These are phyloP conservation scores for Krasilnikovozyma curviuscula DNA, from an alignment of 768 basidiomycete genomes.

Conservation along the genomic window DNA sequence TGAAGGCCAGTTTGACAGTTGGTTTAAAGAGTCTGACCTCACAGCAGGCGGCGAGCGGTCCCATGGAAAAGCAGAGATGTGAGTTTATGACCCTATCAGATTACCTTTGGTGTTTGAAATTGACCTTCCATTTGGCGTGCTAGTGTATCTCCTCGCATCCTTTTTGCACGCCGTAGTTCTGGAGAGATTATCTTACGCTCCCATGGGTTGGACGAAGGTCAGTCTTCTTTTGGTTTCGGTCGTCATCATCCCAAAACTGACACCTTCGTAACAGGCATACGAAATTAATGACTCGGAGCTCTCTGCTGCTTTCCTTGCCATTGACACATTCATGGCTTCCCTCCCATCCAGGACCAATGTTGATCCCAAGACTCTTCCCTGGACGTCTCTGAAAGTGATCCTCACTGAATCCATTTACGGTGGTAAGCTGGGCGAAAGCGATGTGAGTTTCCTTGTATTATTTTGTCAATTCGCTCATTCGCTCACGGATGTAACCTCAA, in stretches of 20 bases:
- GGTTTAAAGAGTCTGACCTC: constrained; percentile 47
- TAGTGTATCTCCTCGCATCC: constrained; percentile 60
- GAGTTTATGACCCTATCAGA: constrained; percentile 38
- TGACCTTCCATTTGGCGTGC: not conserved
- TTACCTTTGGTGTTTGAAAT: not conserved
- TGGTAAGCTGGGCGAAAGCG: constrained; percentile 7
- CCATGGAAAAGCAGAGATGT: constrained; percentile 74
- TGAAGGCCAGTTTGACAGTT: constrained; percentile 92
- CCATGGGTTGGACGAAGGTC: constrained; percentile 79
- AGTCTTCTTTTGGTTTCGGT: not conserved
- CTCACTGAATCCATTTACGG: constrained; percentile 86
- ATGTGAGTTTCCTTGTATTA: not conserved
- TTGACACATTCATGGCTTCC: constrained; percentile 91
- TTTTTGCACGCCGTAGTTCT: constrained; percentile 88
- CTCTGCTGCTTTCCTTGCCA: constrained; percentile 73
- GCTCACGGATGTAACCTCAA: constrained; percentile 39
- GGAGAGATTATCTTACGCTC: constrained; percentile 87
- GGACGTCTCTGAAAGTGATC: constrained; percentile 81
- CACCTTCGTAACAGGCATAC: constrained; percentile 34
- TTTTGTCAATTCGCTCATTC: constrained; percentile 18
- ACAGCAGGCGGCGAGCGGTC: constrained; percentile 54
- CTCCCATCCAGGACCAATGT: constrained; percentile 78
- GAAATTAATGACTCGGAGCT: constrained; percentile 99
- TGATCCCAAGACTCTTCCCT: constrained; percentile 77
- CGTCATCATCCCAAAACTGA: not conserved